phyloP scores from a whole-genome alignment of 2,329 filamentous ascomycete genomes.

The Aschersonia sp. region DNA sequence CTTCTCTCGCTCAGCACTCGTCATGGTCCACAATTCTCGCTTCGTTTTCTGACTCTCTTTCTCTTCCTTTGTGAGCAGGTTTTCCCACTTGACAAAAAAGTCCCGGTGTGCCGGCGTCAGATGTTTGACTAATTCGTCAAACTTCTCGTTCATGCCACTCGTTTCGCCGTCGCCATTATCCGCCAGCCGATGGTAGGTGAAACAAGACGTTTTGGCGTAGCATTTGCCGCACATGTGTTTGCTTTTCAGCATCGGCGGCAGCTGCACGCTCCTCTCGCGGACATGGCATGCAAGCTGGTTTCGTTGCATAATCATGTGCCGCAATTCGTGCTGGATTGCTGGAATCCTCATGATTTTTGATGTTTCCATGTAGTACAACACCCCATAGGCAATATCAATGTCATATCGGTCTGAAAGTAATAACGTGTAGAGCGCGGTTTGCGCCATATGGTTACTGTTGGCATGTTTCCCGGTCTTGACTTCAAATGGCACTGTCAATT shows the following conservation, averaged over 20 bases:
- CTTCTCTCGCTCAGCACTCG: slow-evolving; percentile 75
- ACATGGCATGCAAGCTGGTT: slow-evolving; percentile 81
- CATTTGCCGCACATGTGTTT: slow-evolving; percentile 72
- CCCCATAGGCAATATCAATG: slow-evolving; percentile 75
- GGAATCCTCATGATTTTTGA: slow-evolving; percentile 77
- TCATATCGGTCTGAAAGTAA: slow-evolving; percentile 90
- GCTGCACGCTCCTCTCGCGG: slow-evolving; percentile 59
- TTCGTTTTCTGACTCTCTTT: slow-evolving; percentile 76
- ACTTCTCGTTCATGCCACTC: slow-evolving; percentile 68
- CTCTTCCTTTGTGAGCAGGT: slow-evolving; percentile 85
- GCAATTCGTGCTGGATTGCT: slow-evolving; percentile 71
- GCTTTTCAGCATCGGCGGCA: slow-evolving; percentile 77
- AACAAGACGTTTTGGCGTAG: slow-evolving; percentile 82
- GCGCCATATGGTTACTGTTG: slow-evolving; percentile 72
- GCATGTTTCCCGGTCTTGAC: slow-evolving; percentile 86
- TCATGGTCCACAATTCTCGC: slow-evolving; percentile 90
- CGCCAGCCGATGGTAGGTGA: slow-evolving; percentile 82
- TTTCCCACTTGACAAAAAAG: slow-evolving; percentile 94
- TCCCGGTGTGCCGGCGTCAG: slow-evolving; percentile 59
- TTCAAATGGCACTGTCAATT: slow-evolving; percentile 80
- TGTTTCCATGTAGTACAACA: slow-evolving; percentile 90
- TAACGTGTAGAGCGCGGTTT: slow-evolving; percentile 88
- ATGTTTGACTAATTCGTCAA: slow-evolving; percentile 65
- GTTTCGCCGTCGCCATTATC: slow-evolving; percentile 72
- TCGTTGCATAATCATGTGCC: slow-evolving; percentile 92